Base-by-base conservation (phyloP, 768 basidiomycete genomes). In the Paxillus ammoniavirescens region DNA sequence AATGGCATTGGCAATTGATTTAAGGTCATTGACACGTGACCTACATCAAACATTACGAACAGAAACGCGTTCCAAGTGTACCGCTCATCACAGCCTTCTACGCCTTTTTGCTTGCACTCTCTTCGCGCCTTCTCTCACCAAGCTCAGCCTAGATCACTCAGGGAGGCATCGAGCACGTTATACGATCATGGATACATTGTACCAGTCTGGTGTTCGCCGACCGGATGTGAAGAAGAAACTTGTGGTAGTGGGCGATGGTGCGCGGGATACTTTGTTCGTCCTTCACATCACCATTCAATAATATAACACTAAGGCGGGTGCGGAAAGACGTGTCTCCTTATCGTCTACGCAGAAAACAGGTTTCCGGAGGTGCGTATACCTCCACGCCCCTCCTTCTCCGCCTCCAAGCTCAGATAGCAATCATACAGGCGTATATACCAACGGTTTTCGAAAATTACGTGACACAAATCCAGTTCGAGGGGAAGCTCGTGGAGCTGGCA, bases 361-460 rank as follows among this genome's bases (percentile, higher is more conserved):
- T 97, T 96, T 66, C 93, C 94, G 42, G 94, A 96, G 82, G 93
- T 95, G 75, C 67, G 81, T 65, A 53, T 55, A 49, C 46, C 46
- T 57, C 42, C 42, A 46, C 15, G 5, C 36, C 26, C 28, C 7
- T 7, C 18, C 41, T 42, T 45, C 5, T 33, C 12, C 26, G 58
- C 35, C 51, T 42, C 14, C 71, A 36, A 7, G 30, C 58, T 69
- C 57, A 62, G 56, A 49, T 47, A 53, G n/a, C 49, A 51, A 41
- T 53, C 23, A 36, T 42, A 40, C 65, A 96, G 93, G 84, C 91
- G 31, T 94, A 95, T 70, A 86, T 93, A 62, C 93, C 93, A 30
- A 94, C 93, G 18, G 93, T 95, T 9, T 95, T 95, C 68, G 93
- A 95, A 72, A 94, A 93, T 79, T 94, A 93, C 64, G 90, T 93